Percentiles rank a stretch among this genome's conserved stretches.
These are phyloP conservation scores for Lagenidium sp. DNA, from an alignment of 352 stramenopile species.

Conservation along the genomic window DNA sequence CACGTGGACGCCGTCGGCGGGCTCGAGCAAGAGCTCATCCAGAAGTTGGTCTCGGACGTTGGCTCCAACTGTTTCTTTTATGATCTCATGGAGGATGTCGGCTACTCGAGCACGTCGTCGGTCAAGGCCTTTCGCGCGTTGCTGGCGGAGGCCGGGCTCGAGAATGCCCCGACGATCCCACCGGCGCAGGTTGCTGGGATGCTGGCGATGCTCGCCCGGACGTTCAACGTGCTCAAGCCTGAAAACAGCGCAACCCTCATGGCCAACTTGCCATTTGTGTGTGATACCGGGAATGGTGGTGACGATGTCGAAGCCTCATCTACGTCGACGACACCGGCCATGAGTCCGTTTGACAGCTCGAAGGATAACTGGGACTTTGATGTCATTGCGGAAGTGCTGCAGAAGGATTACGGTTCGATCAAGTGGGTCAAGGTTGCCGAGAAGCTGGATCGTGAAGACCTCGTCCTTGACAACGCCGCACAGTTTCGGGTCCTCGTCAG, in stretches of 20 bases:
- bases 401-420: constrained; percentile 78
- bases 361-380: constrained; percentile 76
- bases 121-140: constrained; percentile 75
- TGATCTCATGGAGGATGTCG: constrained; percentile 88
- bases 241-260: constrained; percentile 70
- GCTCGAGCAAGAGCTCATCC: constrained; percentile 49
- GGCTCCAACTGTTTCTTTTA: constrained; percentile 79
- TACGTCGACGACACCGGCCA: constrained; percentile 14
- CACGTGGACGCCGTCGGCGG: constrained; percentile 73
- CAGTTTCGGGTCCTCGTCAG: constrained; percentile 69
- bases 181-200: constrained; percentile 83
- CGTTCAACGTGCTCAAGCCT: constrained; percentile 55
- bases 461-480: constrained; percentile 46
- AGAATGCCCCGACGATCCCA: constrained; percentile 74
- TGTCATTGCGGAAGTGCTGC: constrained; percentile 77
- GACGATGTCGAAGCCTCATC: constrained; percentile 15
- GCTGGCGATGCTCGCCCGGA: constrained; percentile 82
- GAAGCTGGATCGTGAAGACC: constrained; percentile 73
- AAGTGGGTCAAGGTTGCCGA: constrained; percentile 83
- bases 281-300: constrained; percentile 24
- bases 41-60: constrained; percentile 75
- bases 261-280: constrained; percentile 74
- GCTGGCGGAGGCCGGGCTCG: constrained; percentile 70
- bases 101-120: constrained; percentile 76
- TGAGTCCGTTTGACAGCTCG: constrained; percentile 18